phyloP scores from a whole-genome alignment of 495 filamentous ascomycete genomes.

The Aspergillus sclerotioniger region DNA sequence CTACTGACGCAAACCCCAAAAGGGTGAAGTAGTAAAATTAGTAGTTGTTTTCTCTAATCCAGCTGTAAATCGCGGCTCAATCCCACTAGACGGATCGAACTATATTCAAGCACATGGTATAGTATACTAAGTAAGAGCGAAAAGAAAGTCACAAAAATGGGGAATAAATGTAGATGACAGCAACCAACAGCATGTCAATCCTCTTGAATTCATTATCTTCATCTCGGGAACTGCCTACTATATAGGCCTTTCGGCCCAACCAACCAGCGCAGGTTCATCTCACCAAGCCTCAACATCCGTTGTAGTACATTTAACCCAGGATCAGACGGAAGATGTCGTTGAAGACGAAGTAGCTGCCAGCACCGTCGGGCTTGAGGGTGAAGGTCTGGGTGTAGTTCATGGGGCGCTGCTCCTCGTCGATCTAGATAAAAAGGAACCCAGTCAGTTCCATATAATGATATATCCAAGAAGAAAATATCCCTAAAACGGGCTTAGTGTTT shows the following conservation, averaged over 20 bases:
- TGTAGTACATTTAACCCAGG: conserved; percentile 37
- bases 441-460: neutral
- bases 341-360: conserved; percentile 74
- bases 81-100: neutral
- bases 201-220: conserved; percentile 20
- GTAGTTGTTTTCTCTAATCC: neutral
- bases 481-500: neutral
- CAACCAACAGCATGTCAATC: neutral
- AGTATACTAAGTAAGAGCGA: neutral
- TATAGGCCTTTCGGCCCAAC: neutral
- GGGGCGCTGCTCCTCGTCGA: conserved; percentile 75
- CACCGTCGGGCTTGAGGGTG: conserved; percentile 69
- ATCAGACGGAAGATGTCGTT: conserved; percentile 92
- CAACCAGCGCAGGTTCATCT: neutral
- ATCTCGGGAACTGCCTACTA: conserved; percentile 8
- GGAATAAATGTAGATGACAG: neutral
- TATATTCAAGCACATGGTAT: neutral
- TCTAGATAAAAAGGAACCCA: conserved; percentile 48
- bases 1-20: neutral
- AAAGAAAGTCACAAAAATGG: neutral
- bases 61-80: no score
- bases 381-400: conserved; percentile 87
- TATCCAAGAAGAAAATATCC: neutral
- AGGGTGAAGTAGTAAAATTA: neutral
- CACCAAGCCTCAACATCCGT: neutral